phyloP scores from a whole-genome alignment of 2,329 filamentous ascomycete species.

The Clarireedia hainanense region DNA sequence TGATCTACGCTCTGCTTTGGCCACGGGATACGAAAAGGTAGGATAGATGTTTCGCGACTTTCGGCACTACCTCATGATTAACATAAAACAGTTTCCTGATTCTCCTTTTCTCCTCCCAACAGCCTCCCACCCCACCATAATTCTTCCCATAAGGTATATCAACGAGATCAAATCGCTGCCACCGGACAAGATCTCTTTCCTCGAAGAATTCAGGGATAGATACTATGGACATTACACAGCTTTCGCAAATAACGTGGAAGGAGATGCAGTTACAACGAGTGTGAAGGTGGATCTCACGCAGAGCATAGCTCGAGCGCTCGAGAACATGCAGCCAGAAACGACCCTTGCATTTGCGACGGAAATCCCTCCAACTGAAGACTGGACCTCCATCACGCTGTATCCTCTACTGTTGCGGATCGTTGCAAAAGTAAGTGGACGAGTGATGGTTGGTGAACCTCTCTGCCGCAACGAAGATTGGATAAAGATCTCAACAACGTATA shows the following conservation, averaged over 20 bases:
- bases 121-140: neutral
- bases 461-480: conserved; percentile 24
- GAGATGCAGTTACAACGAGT: conserved; percentile 1
- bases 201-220: conserved; percentile 1
- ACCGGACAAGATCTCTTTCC: conserved; percentile 1
- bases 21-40: conserved; percentile 1
- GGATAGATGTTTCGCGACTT: no score
- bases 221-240: conserved; percentile 4
- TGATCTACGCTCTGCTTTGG: conserved; percentile 2
- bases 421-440: conserved; percentile 31
- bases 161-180: conserved; percentile 6
- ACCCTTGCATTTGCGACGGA: conserved; percentile 16
- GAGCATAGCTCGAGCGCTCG: conserved; percentile 17
- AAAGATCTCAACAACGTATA: conserved; percentile 16
- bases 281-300: conserved; percentile 23
- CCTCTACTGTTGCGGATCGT: conserved; percentile 32
- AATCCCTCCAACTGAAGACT: conserved; percentile 16
- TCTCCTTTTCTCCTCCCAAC: neutral
- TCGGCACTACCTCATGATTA: neutral
- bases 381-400: conserved; percentile 26
- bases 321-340: conserved; percentile 21
- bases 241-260: neutral
- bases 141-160: conserved; percentile 3
- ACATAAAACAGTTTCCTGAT: neutral
- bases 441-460: conserved; percentile 22